Evolutionary conservation across 2,329 filamentous ascomycete genomes (phyloP).

Genomic region (Pyricularia sp.): DNA sequence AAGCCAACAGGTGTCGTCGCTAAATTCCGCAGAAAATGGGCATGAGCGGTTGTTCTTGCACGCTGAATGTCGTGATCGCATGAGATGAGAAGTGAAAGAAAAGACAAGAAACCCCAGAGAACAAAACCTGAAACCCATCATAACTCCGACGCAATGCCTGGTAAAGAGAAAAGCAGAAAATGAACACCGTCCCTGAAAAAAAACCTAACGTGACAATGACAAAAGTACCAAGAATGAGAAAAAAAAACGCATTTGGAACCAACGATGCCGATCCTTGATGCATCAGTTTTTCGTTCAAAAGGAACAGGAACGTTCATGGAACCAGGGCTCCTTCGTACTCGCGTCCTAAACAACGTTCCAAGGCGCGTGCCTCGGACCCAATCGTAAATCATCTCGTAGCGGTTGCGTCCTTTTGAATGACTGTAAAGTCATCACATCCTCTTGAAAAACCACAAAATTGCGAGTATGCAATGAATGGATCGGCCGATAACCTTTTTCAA

Average conservation of each 20-base stretch:
- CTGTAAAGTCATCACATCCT: not conserved
- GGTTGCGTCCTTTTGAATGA: not conserved
- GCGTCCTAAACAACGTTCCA: not conserved
- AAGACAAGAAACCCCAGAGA: not conserved
- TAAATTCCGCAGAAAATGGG: not conserved
- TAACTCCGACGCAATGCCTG: conserved; percentile 1
- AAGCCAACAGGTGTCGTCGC: not conserved
- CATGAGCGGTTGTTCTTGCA: not conserved
- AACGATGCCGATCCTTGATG: not conserved
- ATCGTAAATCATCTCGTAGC: not conserved
- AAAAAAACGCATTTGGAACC: not conserved
- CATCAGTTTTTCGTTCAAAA: not conserved
- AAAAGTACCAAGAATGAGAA: not conserved
- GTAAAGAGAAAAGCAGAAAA: not conserved
- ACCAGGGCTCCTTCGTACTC: not conserved
- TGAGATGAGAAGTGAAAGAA: not conserved
- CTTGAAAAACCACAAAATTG: not conserved
- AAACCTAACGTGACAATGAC: not conserved
- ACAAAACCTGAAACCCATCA: not conserved
- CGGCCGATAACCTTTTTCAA: not conserved
- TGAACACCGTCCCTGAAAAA: not conserved
- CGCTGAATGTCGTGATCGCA: not conserved
- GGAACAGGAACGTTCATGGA: not conserved
- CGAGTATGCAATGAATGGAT: not conserved
- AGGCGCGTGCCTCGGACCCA: not conserved